Base-by-base conservation (phyloP, 148 eudicot genomes). In the Hydrangea macrophylla region DNA sequence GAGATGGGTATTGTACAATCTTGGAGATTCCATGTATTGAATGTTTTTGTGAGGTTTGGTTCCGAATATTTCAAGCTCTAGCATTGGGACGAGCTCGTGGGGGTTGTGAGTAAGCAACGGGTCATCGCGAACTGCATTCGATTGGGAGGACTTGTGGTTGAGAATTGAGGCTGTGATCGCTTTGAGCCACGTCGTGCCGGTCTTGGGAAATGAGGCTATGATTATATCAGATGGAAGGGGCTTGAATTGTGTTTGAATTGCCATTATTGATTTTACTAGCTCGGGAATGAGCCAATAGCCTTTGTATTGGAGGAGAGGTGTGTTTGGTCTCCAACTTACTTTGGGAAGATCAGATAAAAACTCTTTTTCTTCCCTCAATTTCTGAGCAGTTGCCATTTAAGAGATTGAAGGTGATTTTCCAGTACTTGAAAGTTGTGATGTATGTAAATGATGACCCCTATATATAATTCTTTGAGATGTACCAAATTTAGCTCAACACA, bases 1-100 rank as follows among this genome's bases (percentile, higher is more conserved):
- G 8, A 72, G 20, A 64, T 72, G 75, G 23, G 64, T 73, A 33
- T 18, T 57, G 64, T 65, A 65, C 57, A 65, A 33, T 64, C 70
- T 44, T 1, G 64, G 75, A 71, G 51, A 71, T 42, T 55, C 26
- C 23, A 56, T 27, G 12, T 55, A 22, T 3, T 18, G 20, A 15
- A 28, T 55, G 31, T 57, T 48, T 13, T 27, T 25, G 17, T 28
- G 20, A n/a, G 58, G 45, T n/a, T 55, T 12, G n/a, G 50, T 9
- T 1, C 69, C 75, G 25, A 55, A 44, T 40, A 44, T 27, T 31
- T 64, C 63, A 40, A 54, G 0, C 28, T 63, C 63, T 2, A 72
- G 69, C 45, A 45, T 39, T 3, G 69, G 71, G 17, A 56, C 22
- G 61, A 55, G 71, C 55, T 68, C 40, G 27, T 48, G 56, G 27